These are phyloP conservation scores for Acanthamoeba quina DNA, from an alignment of 208 protist species.

Conservation along the genomic window DNA sequence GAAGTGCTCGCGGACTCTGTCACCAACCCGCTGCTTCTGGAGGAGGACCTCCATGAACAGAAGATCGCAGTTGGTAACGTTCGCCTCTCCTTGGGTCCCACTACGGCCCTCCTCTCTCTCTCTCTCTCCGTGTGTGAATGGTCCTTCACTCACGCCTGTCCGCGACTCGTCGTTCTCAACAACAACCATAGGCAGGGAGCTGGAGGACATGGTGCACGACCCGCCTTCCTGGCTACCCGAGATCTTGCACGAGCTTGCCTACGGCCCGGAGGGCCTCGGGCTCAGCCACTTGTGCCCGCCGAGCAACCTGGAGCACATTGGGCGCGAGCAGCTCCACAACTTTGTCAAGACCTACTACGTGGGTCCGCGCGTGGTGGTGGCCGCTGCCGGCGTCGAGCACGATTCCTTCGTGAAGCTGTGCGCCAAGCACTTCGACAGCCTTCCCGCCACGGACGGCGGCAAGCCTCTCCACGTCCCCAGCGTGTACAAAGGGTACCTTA, in stretches of 20 bases:
- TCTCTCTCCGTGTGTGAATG: neutral
- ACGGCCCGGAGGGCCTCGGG: conserved; percentile 41
- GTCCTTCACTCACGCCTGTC: neutral
- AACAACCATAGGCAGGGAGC: neutral
- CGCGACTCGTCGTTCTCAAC: too few relatives aligned
- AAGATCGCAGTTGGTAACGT: conserved; percentile 3
- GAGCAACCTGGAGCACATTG: conserved; percentile 26
- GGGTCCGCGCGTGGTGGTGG: conserved; percentile 76
- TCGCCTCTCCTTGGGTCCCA: neutral
- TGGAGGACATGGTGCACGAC: conserved; percentile 29
- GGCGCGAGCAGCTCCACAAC: conserved; percentile 51
- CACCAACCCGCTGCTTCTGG: conserved; percentile 33
- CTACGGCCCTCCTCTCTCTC: neutral
- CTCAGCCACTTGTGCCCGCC: conserved; percentile 27
- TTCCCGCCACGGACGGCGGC: neutral
- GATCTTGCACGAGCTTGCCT: conserved; percentile 57
- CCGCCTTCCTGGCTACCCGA: conserved; percentile 58
- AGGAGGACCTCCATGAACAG: conserved; percentile 71
- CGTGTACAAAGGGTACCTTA: neutral
- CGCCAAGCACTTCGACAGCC: conserved; percentile 69
- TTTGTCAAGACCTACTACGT: conserved; percentile 68
- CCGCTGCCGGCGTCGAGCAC: conserved; percentile 83
- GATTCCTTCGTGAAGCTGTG: conserved; percentile 76
- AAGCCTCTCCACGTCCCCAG: neutral
- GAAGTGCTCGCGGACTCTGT: conserved; percentile 73